Evolutionary conservation across 176 grass and related monocot genomes (phyloP).

Genomic region (Guadua angustifolia): DNA sequence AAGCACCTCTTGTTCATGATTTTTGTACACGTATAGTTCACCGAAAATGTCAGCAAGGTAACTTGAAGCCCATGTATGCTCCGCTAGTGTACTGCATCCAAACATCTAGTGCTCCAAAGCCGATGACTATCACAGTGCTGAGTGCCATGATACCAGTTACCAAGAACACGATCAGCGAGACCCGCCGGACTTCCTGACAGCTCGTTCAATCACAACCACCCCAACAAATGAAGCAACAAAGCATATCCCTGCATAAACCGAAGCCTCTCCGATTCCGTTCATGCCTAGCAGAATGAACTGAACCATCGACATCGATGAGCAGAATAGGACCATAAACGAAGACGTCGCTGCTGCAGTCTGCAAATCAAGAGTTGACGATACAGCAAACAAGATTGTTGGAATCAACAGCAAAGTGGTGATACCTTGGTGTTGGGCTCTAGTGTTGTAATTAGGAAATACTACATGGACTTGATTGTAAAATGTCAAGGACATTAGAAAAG

Average conservation of each 20-base stretch:
- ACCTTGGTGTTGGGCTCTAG: no score
- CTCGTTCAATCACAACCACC: slow-evolving; percentile 40
- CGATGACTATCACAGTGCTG: slow-evolving; percentile 62
- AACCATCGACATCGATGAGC: slow-evolving; percentile 80
- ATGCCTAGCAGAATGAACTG: slow-evolving; percentile 81
- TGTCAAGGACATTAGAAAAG: no score
- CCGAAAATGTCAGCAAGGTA: slow-evolving; percentile 49
- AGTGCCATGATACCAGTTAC: slow-evolving; percentile 69
- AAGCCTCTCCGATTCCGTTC: slow-evolving; percentile 53
- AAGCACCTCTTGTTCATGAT: slow-evolving; percentile 7
- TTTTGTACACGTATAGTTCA: not conserved
- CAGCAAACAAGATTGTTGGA: not conserved
- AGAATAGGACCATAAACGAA: slow-evolving; percentile 85
- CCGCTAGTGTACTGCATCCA: slow-evolving; percentile 61
- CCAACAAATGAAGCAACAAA: slow-evolving; percentile 59
- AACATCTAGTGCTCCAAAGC: slow-evolving; percentile 62
- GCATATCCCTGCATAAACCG: slow-evolving; percentile 56
- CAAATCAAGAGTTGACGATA: not conserved
- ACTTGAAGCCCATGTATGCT: slow-evolving; percentile 86
- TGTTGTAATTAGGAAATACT: no score
- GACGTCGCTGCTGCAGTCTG: slow-evolving; percentile 70
- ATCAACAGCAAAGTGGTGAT: not conserved
- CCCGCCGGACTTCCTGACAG: slow-evolving; percentile 54
- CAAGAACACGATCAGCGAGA: slow-evolving; percentile 72
- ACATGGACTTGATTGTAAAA: no score